phyloP scores from a whole-genome alignment of 495 filamentous ascomycete genomes.

The Podospora pseudocomata region DNA sequence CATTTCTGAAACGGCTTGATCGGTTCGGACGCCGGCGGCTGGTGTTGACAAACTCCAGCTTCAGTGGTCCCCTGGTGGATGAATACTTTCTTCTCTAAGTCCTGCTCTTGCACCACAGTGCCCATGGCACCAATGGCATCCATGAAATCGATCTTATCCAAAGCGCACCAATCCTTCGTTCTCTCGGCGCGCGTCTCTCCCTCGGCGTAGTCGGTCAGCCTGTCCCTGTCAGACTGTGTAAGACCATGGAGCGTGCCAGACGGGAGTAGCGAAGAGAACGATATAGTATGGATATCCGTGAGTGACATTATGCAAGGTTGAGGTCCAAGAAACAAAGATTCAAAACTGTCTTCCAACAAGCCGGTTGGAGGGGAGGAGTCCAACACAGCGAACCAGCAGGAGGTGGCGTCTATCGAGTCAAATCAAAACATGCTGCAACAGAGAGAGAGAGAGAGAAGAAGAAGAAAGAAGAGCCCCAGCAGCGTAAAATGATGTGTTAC shows the following conservation, averaged over 20 bases:
- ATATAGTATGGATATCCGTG: constrained; percentile 18
- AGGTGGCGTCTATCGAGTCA: not conserved
- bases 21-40: constrained; percentile 13
- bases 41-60: constrained; percentile 17
- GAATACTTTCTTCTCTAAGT: constrained; percentile 27
- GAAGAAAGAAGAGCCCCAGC: not conserved
- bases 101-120: constrained; percentile 27
- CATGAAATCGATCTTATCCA: constrained; percentile 43
- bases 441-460: constrained; percentile 2
- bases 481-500: constrained; percentile 3
- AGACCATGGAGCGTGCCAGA: constrained; percentile 1
- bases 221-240: not conserved
- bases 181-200: not conserved
- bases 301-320: constrained; percentile 23
- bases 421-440: constrained; percentile 18
- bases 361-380: constrained; percentile 4
- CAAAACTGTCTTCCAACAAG: constrained; percentile 19
- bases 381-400: constrained; percentile 13
- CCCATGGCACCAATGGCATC: constrained; percentile 30
- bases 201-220: not conserved
- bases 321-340: constrained; percentile 24
- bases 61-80: constrained; percentile 19
- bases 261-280: constrained; percentile 9
- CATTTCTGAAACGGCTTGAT: constrained; percentile 53
- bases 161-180: constrained; percentile 33